Evolutionary conservation across 352 stramenopile species (phyloP).

Genomic region (Albugo candida): DNA sequence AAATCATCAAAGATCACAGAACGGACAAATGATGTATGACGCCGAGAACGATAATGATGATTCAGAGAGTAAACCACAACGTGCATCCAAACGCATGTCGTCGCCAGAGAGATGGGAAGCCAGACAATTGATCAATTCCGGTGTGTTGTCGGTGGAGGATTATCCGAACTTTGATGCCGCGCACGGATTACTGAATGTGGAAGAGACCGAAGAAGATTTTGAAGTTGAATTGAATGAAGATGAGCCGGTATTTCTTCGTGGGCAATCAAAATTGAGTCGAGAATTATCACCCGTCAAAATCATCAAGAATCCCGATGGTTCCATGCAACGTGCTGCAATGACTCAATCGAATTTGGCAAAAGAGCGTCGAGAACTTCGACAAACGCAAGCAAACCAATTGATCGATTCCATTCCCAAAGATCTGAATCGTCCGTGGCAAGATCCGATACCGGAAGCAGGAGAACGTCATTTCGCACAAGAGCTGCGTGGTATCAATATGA

Average conservation of each 20-base stretch:
- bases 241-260: conserved; percentile 92
- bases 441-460: conserved; percentile 93
- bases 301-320: conserved; percentile 98
- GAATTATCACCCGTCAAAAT: conserved; percentile 95
- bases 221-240: conserved; percentile 94
- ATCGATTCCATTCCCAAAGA: conserved; percentile 96
- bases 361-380: conserved; percentile 91
- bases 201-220: conserved; percentile 73
- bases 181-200: conserved; percentile 67
- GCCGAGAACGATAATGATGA: conserved; percentile 43
- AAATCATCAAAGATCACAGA: too few relatives aligned
- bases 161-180: conserved; percentile 96
- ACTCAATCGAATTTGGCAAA: conserved; percentile 93
- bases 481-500: conserved; percentile 82
- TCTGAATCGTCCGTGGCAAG: conserved; percentile 95
- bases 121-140: conserved; percentile 94
- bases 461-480: conserved; percentile 97
- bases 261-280: conserved; percentile 80
- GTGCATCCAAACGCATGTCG: conserved; percentile 78
- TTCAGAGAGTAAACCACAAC: conserved; percentile 25
- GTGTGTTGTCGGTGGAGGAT: conserved; percentile 94
- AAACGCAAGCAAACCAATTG: conserved; percentile 93
- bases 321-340: conserved; percentile 92
- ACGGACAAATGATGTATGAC: conserved; percentile 30
- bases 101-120: conserved; percentile 95